phyloP scores from a whole-genome alignment of 495 filamentous ascomycete genomes.

The Aspergillus biplanus region DNA sequence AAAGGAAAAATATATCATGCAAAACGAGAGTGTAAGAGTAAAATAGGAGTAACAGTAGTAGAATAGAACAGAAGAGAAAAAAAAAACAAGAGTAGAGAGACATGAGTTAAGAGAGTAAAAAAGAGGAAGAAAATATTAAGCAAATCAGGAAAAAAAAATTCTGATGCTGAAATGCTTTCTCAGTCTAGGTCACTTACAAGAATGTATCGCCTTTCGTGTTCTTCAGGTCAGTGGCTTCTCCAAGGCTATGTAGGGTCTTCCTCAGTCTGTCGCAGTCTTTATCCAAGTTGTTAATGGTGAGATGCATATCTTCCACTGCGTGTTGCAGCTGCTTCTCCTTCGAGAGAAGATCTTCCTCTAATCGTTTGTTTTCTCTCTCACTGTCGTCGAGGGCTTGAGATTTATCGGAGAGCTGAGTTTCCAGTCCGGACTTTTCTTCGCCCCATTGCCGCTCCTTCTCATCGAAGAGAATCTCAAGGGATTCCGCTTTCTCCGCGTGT shows the following conservation, averaged over 20 bases:
- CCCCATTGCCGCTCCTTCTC: conserved; percentile 45
- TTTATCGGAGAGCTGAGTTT: conserved; percentile 45
- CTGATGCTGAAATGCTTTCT: conserved; percentile 27
- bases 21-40: conserved; percentile 7
- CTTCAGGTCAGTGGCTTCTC: conserved; percentile 63
- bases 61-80: conserved; percentile 13
- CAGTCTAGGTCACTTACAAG: conserved; percentile 59
- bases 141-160: conserved; percentile 27
- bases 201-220: conserved; percentile 61
- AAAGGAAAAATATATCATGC: conserved; percentile 21
- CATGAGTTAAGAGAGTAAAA: conserved; percentile 25
- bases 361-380: conserved; percentile 52
- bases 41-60: conserved; percentile 6
- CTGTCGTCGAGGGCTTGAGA: conserved; percentile 37
- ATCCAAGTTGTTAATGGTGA: conserved; percentile 55
- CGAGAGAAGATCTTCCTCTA: conserved; percentile 48
- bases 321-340: conserved; percentile 56
- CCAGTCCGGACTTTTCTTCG: conserved; percentile 36
- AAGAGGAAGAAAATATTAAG: conserved; percentile 21
- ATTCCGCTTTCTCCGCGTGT: conserved; percentile 43
- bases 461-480: conserved; percentile 37
- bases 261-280: conserved; percentile 60
- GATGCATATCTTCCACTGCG: conserved; percentile 53
- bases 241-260: conserved; percentile 60
- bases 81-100: conserved; percentile 19